These are phyloP conservation scores for Paraconiothyrium sp. DNA, from an alignment of 2,329 filamentous ascomycete species.

Conservation along the genomic window DNA sequence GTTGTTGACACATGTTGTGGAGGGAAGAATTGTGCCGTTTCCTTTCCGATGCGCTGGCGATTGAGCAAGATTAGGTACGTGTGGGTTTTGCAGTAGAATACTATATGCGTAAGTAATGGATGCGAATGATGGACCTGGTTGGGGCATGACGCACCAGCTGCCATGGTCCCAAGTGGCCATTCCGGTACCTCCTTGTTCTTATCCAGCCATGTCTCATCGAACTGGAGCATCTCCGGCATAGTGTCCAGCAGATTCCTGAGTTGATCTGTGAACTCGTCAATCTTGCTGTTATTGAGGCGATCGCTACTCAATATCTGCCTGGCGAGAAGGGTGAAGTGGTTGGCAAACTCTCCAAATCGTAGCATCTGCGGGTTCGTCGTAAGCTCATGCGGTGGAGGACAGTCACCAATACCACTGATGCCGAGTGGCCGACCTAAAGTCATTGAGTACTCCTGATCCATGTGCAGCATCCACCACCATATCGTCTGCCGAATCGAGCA, in stretches of 20 bases:
- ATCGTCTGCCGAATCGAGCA: conserved; percentile 55
- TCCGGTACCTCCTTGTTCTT: conserved; percentile 52
- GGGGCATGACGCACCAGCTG: conserved; percentile 51
- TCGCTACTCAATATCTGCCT: conserved; percentile 58
- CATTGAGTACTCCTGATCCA: conserved; percentile 62
- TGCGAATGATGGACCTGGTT: background rate
- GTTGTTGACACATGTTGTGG: conserved; percentile 8
- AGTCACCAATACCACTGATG: conserved; percentile 61
- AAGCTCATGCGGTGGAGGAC: conserved; percentile 56
- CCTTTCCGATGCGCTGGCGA: conserved; percentile 52
- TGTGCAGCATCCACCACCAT: conserved; percentile 64
- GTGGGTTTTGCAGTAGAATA: conserved; percentile 59
- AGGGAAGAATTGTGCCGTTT: conserved; percentile 1
- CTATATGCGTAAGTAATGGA: conserved; percentile 36
- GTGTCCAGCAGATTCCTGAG: conserved; percentile 56
- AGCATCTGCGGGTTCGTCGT: conserved; percentile 56
- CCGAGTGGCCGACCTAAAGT: conserved; percentile 59
- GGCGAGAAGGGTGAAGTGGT: conserved; percentile 59
- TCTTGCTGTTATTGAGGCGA: conserved; percentile 53
- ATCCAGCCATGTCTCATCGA: conserved; percentile 57
- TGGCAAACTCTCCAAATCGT: conserved; percentile 57
- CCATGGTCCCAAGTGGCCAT: conserved; percentile 58
- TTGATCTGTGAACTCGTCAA: conserved; percentile 59
- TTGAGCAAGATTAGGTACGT: conserved; percentile 61
- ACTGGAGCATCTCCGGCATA: conserved; percentile 58